Base-by-base conservation (phyloP, 2,329 filamentous ascomycete species). In the Diaporthe batatas region DNA sequence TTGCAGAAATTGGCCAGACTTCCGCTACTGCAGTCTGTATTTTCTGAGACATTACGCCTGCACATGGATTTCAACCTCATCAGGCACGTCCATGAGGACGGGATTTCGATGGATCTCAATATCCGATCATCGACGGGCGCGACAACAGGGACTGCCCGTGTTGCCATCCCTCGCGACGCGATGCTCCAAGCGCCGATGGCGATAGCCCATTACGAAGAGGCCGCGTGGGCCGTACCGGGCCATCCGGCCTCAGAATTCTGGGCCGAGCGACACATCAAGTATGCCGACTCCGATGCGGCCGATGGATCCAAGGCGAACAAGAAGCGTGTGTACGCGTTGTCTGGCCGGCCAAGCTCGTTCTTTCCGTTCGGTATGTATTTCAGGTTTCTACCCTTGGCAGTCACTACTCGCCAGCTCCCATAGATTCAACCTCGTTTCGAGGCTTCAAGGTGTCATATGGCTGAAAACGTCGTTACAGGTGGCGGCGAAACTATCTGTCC, bases 401-500 rank as follows among this genome's bases (percentile, higher is more conserved):
- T n/a, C n/a, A n/a, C n/a, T n/a, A n/a, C n/a, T n/a, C n/a, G n/a
- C n/a, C n/a, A n/a, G n/a, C n/a, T n/a, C n/a, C n/a, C n/a, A n/a
- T n/a, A n/a, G n/a, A n/a, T n/a, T n/a, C n/a, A n/a, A n/a, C n/a
- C 8, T n/a, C 44, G 3, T 0, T n/a, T 47, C 6, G 1, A n/a
- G 10, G 10, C 4, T n/a, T 21, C 21, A n/a, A n/a, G 6, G 44
- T 7, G n/a, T 23, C 16, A 18, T 36, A 8, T 55, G 12, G 32
- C 29, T 36, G 12, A 36, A 36, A 11, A 23, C 8, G 10, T 67
- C 8, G 6, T 21, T 10, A 3, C 11, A 51, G 82, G 83, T 23
- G 82, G 81, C 2, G 83, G 83, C 0, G 51, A 72, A 0, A 75
- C 76, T 1, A 79, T 82, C 11, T 85, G 83, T 51, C 81, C 84